These are phyloP conservation scores for Alternaria conjuncta DNA, from an alignment of 2,329 filamentous ascomycete genomes.

Conservation along the genomic window DNA sequence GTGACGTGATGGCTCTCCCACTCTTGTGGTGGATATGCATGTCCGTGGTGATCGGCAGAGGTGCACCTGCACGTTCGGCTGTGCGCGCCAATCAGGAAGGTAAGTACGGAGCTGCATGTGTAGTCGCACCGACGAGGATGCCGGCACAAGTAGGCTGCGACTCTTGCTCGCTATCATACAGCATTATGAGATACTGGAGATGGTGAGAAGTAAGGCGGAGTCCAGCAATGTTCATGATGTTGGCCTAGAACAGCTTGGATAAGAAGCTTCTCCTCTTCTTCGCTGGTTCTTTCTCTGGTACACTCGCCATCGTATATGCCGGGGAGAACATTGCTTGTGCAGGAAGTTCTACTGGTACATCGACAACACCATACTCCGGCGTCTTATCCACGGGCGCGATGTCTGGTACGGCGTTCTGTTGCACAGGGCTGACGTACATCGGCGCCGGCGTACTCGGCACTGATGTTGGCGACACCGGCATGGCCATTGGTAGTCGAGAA, in stretches of 20 bases:
- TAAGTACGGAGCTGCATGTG: constrained; percentile 2
- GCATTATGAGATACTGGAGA: background rate
- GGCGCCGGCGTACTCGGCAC: constrained; percentile 20
- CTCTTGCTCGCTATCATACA: background rate
- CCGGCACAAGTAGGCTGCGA: background rate
- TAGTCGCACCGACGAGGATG: background rate
- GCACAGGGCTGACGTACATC: constrained; percentile 16
- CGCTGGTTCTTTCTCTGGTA: constrained; percentile 1
- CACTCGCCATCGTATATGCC: constrained; percentile 11
- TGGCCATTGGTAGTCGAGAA: background rate
- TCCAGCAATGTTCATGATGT: background rate
- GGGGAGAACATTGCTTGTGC: constrained; percentile 15
- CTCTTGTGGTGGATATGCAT: constrained; percentile 1
- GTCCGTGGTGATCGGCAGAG: constrained; percentile 9
- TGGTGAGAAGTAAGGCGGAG: background rate
- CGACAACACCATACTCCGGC: constrained; percentile 18
- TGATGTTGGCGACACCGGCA: constrained; percentile 18
- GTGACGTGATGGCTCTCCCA: constrained; percentile 13
- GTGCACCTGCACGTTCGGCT: constrained; percentile 7
- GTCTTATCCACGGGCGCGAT: constrained; percentile 13
- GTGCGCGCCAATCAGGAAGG: constrained; percentile 14
- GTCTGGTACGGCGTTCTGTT: constrained; percentile 10
- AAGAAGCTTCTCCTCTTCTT: constrained; percentile 36
- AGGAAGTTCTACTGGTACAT: constrained; percentile 28
- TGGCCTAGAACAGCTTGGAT: constrained; percentile 27